These are phyloP conservation scores for Oxytropis ochrocephala DNA, from an alignment of 306 rosid genomes.

Conservation along the genomic window DNA sequence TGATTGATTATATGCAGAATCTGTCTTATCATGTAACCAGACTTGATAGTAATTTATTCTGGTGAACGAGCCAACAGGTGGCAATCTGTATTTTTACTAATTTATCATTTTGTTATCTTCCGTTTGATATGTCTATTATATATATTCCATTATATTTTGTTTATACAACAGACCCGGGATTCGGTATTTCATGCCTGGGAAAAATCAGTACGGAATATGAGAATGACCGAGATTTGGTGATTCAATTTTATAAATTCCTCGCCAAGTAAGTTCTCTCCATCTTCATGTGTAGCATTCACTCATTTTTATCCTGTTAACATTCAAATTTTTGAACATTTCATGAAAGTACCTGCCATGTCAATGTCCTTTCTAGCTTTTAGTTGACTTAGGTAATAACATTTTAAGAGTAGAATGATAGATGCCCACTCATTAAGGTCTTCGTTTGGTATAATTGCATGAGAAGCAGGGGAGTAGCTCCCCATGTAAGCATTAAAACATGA, in stretches of 20 bases:
- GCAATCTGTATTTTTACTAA: neutral
- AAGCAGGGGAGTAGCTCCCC: no score
- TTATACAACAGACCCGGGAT: slow-evolving; percentile 55
- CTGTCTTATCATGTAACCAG: neutral
- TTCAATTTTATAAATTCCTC: slow-evolving; percentile 59
- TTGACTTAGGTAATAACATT: no score
- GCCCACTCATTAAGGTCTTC: no score
- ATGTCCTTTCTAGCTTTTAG: no score
- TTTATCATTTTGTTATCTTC: neutral
- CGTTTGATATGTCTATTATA: neutral
- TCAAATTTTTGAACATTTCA: no score
- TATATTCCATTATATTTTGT: neutral
- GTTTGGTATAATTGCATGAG: no score
- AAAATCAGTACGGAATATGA: slow-evolving; percentile 55
- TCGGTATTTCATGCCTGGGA: slow-evolving; percentile 70
- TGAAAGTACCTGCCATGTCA: no score
- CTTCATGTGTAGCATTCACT: no score
- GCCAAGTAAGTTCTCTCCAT: slow-evolving; percentile 54
- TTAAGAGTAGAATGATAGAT: no score
- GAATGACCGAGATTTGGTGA: slow-evolving; percentile 68
- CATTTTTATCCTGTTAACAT: no score
- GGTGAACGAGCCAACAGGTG: neutral
- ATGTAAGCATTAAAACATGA: no score
- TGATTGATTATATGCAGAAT: neutral
- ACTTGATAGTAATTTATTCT: neutral